These are phyloP conservation scores for Candida sithepensis DNA, from an alignment of 805 yeast genomes.

Conservation along the genomic window DNA sequence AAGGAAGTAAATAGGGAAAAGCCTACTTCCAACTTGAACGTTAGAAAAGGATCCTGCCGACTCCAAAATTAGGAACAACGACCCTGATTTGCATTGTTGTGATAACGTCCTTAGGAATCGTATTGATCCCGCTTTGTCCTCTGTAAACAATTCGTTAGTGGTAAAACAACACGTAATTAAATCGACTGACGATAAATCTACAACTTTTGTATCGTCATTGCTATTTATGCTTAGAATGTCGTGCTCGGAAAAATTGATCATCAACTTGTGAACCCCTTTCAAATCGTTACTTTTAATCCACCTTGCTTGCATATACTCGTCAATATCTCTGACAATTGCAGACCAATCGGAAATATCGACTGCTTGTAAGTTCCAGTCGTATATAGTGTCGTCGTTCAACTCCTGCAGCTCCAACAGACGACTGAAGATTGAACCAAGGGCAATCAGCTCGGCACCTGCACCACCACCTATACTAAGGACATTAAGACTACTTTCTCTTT, in stretches of 20 bases:
- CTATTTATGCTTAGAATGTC: constrained; percentile 35
- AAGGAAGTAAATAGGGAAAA: constrained; percentile 78
- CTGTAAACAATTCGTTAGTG: constrained; percentile 80
- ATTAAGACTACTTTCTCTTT: constrained; percentile 20
- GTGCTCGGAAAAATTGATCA: constrained; percentile 30
- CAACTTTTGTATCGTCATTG: constrained; percentile 1
- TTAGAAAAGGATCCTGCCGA: constrained; percentile 90
- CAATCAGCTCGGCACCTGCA: constrained; percentile 79
- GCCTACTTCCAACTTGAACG: constrained; percentile 69
- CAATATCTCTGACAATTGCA: constrained; percentile 43
- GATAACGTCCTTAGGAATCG: constrained; percentile 53
- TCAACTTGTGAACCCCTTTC: constrained; percentile 20
- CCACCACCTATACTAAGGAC: constrained; percentile 83
- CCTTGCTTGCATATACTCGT: constrained; percentile 38
- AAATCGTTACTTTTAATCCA: constrained; percentile 48
- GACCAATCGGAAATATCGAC: constrained; percentile 83
- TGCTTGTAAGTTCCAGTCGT: constrained; percentile 39
- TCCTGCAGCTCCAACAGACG: constrained; percentile 20
- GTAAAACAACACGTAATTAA: constrained; percentile 77
- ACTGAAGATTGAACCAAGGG: constrained; percentile 55
- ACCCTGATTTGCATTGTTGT: constrained; percentile 48
- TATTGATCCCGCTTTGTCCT: constrained; percentile 59
- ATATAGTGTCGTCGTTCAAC: constrained; percentile 3
- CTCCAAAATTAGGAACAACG: constrained; percentile 67
- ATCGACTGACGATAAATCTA: constrained; percentile 31